phyloP scores from a whole-genome alignment of 2,329 filamentous ascomycete species.

The Pseudogymnoascus sp. region DNA sequence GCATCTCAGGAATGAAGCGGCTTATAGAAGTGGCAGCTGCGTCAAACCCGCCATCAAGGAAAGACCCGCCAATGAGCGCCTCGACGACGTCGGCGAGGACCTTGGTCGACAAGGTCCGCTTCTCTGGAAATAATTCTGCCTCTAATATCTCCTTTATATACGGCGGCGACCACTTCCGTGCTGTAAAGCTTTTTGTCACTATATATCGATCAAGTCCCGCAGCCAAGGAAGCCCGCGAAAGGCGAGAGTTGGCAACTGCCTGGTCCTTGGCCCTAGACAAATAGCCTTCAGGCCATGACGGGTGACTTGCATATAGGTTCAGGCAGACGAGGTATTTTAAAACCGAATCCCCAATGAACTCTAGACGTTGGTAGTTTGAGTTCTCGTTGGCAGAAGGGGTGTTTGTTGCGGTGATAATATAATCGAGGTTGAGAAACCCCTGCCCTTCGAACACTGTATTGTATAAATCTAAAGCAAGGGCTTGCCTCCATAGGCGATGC shows the following conservation, averaged over 20 bases:
- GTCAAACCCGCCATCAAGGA: constrained; percentile 55
- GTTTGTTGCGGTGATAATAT: constrained; percentile 63
- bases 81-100: constrained; percentile 82
- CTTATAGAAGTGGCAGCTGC: constrained; percentile 58
- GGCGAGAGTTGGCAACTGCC: constrained; percentile 66
- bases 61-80: constrained; percentile 71
- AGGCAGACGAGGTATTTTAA: constrained; percentile 67
- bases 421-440: constrained; percentile 42
- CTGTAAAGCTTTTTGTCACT: constrained; percentile 57
- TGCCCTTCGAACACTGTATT: constrained; percentile 45
- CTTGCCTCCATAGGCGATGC: constrained; percentile 55
- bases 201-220: constrained; percentile 66
- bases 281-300: constrained; percentile 66
- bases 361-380: constrained; percentile 71
- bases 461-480: constrained; percentile 55
- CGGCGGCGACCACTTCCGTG: constrained; percentile 62
- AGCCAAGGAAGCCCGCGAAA: constrained; percentile 56
- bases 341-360: constrained; percentile 79
- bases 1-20: constrained; percentile 53
- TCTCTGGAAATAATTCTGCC: constrained; percentile 17
- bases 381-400: constrained; percentile 51
- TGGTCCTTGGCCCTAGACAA: constrained; percentile 60
- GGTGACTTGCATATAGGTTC: constrained; percentile 52
- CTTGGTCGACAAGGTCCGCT: constrained; percentile 58
- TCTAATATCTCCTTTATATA: constrained; percentile 42